These are phyloP conservation scores for Paraglomus brasilianum DNA, from an alignment of 192 early-diverging fungal genomes.

Conservation along the genomic window DNA sequence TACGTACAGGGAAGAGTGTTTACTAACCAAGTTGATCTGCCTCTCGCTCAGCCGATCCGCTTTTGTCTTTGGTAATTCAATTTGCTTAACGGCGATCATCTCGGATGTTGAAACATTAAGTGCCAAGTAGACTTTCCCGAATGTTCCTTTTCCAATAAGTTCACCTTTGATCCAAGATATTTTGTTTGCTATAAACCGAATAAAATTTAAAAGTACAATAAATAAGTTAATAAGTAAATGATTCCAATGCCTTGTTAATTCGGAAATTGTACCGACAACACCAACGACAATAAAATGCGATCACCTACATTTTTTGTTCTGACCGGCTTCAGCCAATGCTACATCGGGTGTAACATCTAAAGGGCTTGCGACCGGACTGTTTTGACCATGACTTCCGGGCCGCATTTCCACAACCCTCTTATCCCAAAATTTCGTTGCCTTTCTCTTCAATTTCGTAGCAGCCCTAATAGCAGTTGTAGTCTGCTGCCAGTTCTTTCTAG, in stretches of 20 bases:
- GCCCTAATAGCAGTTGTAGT: constrained; percentile 36
- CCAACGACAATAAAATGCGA: neutral
- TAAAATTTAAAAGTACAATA: constrained; percentile 37
- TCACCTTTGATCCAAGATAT: constrained; percentile 69
- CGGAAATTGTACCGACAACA: constrained; percentile 22
- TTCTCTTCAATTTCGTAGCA: constrained; percentile 40
- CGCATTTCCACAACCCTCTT: constrained; percentile 47
- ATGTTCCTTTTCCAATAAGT: constrained; percentile 82
- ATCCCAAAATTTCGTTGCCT: constrained; percentile 57
- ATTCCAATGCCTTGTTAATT: constrained; percentile 30
- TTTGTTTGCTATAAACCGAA: constrained; percentile 39
- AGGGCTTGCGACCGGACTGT: neutral
- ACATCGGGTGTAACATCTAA: too few species aligned
- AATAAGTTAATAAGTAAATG: constrained; percentile 34
- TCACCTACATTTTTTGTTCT: constrained; percentile 9
- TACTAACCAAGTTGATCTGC: constrained; percentile 39
- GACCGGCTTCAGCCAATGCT: neutral
- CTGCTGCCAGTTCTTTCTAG: constrained; percentile 29
- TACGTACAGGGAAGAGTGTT: neutral
- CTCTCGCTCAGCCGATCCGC: constrained; percentile 47
- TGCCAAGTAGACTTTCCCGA: constrained; percentile 75
- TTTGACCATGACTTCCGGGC: constrained; percentile 42
- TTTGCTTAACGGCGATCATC: constrained; percentile 84
- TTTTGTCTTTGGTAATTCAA: constrained; percentile 58
- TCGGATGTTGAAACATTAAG: constrained; percentile 71